A percentile compares a stretch with the other conserved stretches of the same genome.
phyloP scores from a whole-genome alignment of 1,139 yeast genomes.

The Scheffersomyces stambukii region DNA sequence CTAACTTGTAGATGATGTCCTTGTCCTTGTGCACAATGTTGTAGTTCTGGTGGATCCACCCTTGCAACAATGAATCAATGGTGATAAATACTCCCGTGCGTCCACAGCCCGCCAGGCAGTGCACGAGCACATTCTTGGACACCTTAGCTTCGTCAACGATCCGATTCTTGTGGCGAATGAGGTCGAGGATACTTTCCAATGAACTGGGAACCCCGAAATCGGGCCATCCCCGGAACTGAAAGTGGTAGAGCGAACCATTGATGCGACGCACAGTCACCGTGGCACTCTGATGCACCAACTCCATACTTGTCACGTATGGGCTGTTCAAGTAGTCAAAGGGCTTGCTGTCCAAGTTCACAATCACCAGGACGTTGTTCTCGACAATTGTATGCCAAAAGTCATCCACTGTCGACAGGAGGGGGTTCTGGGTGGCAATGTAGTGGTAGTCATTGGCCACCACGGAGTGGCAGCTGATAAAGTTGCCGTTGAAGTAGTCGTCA shows the following conservation, averaged over 20 bases:
- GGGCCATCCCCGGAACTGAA: constrained; percentile 77
- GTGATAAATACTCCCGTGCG: constrained; percentile 77
- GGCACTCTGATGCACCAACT: constrained; percentile 1
- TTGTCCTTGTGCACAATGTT: constrained; percentile 11
- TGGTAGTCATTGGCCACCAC: constrained; percentile 15
- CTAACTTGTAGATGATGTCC: constrained; percentile 51
- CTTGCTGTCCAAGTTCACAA: constrained; percentile 62
- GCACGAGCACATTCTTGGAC: constrained; percentile 35
- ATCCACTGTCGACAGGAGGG: constrained; percentile 33
- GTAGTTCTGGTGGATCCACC: constrained; percentile 9
- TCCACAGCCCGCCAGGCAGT: constrained; percentile 86
- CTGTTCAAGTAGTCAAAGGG: constrained; percentile 8
- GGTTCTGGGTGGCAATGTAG: constrained; percentile 46
- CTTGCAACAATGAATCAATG: constrained; percentile 28
- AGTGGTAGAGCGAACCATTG: constrained; percentile 42
- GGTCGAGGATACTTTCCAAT: constrained; percentile 47
- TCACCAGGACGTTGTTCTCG: constrained; percentile 56
- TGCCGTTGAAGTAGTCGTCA: constrained; percentile 44
- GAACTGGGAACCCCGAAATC: constrained; percentile 70
- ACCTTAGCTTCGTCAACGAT: constrained; percentile 18
- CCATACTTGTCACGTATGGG: constrained; percentile 1
- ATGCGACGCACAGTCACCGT: constrained; percentile 18
- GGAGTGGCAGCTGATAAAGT: constrained; percentile 24
- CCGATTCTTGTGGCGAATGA: constrained; percentile 48
- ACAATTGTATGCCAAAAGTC: constrained; percentile 45